Conservation (phyloP, 2,329 filamentous ascomycete genomes). For the Sarocladium kiliense region DNA sequence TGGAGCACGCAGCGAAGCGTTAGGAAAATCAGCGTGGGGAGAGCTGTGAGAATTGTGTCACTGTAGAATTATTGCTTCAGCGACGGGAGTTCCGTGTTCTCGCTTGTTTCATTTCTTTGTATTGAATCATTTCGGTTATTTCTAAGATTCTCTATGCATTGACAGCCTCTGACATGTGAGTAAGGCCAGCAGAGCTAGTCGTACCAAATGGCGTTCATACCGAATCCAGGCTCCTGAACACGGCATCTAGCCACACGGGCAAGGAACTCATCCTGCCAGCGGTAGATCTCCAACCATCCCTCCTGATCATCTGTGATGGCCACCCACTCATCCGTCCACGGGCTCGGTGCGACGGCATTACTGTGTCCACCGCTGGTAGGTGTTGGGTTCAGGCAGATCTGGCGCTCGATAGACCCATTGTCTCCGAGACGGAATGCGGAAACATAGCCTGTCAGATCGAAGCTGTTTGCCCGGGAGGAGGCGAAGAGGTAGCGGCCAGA, state of each 20-base stretch:
- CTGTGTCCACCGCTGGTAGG: slow-evolving; percentile 84
- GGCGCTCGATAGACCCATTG: slow-evolving; percentile 66
- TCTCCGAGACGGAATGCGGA: slow-evolving; percentile 69
- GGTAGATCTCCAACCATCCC: slow-evolving; percentile 81
- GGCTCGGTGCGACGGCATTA: slow-evolving; percentile 79
- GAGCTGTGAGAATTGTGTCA: not conserved
- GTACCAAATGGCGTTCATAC: slow-evolving; percentile 97
- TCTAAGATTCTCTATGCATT: too few relatives aligned
- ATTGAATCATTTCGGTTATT: not conserved
- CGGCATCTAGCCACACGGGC: slow-evolving; percentile 71
- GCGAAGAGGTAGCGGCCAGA: slow-evolving; percentile 76
- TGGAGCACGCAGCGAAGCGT: not conserved
- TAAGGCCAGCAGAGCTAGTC: slow-evolving; percentile 41
- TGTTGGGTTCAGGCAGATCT: slow-evolving; percentile 78
- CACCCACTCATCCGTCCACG: slow-evolving; percentile 85
- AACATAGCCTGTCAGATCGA: slow-evolving; percentile 74
- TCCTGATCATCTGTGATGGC: slow-evolving; percentile 85
- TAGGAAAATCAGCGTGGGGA: not conserved
- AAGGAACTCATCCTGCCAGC: slow-evolving; percentile 78
- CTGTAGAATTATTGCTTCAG: not conserved
- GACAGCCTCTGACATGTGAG: too few relatives aligned
- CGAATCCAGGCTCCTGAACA: slow-evolving; percentile 82
- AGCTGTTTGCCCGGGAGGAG: slow-evolving; percentile 73
- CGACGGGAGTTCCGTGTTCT: not conserved
- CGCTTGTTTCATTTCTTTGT: not conserved